Evolutionary conservation across 1,284 basidiomycete genomes (phyloP), one percentile per base, ranked within the genome.

Genomic region (Microbotryum scabiosae): DNA sequence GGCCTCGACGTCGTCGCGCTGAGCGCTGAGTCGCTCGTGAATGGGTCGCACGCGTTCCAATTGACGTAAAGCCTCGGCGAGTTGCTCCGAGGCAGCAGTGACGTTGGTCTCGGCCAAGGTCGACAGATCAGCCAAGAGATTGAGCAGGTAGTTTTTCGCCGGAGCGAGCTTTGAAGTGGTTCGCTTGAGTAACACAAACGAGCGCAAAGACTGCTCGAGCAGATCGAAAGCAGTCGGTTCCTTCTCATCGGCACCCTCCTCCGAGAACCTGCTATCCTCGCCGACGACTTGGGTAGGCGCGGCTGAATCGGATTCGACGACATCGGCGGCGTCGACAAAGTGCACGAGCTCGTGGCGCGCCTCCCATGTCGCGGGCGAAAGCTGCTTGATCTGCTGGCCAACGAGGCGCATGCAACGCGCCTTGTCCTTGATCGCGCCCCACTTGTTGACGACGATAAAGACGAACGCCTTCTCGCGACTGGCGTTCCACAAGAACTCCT

Each of bases 391-490:
- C 77, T 98, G 94, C 64, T 98, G 92, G 52, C 97, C 82, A 51
- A 99, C 89, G 25, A 87, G 78, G 53, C 88, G 82, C 71, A 85
- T 84, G 77, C 94, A 98, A 76, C 91, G 89, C 54, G 88, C 88
- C 80, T 97, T 97, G 81, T 97, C 89, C 73, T 84, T 83, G 77
- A 98, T 97, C 73, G 90, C 87, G 72, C 92, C 92, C 74, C 86
- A 99, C 76, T 97, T 93, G 82, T 99, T 98, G 73, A 98, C 94
- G 53, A 98, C 96, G 72, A 98, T 88, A 79, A 98, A 99, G 45
- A 99, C 80, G 75, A 96, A 96, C 0, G 94, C 91, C 79, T 98
- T 98, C 78, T 98, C 96, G 73, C 92, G 88, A 76, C 87, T 88
- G 1, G 96, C 93, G 70, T 85, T 91, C 79, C 80, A 84, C 50